These are phyloP conservation scores for Ophiosphaerella narmari DNA, from an alignment of 2,329 filamentous ascomycete genomes.

Conservation along the genomic window DNA sequence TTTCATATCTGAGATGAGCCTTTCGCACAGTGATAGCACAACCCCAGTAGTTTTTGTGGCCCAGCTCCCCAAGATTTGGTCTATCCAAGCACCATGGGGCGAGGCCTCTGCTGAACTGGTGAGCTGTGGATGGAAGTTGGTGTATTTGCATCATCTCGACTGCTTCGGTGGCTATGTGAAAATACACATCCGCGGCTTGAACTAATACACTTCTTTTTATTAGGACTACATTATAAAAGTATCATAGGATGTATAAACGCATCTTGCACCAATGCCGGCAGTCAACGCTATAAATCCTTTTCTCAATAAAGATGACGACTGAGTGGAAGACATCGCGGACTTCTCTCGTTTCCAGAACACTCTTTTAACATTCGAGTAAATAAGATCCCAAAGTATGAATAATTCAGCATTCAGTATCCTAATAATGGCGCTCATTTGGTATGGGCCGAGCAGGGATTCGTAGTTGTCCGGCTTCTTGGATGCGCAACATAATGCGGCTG, in stretches of 20 bases:
- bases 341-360: neutral
- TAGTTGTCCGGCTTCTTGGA: conserved; percentile 3
- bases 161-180: conserved; percentile 15
- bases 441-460: conserved; percentile 8
- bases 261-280: conserved; percentile 11
- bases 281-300: conserved; percentile 5
- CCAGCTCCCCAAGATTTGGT: conserved; percentile 1
- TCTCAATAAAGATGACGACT: conserved; percentile 1
- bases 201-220: conserved; percentile 6
- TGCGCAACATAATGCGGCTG: conserved; percentile 4
- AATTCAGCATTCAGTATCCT: conserved; percentile 18
- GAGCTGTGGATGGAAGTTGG: neutral
- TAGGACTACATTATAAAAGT: neutral
- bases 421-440: conserved; percentile 11
- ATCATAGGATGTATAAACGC: neutral
- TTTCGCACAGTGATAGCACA: conserved; percentile 8
- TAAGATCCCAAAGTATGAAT: conserved; percentile 7
- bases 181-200: conserved; percentile 18
- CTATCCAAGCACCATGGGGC: conserved; percentile 17
- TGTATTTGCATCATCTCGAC: conserved; percentile 9
- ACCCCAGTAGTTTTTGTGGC: conserved; percentile 12
- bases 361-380: neutral
- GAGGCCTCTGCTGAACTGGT: conserved; percentile 9
- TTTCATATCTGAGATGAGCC: no score
- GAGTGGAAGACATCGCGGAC: neutral